These are phyloP conservation scores for Penicillium cosmopolitanum DNA, from an alignment of 495 filamentous ascomycete species.

Conservation along the genomic window DNA sequence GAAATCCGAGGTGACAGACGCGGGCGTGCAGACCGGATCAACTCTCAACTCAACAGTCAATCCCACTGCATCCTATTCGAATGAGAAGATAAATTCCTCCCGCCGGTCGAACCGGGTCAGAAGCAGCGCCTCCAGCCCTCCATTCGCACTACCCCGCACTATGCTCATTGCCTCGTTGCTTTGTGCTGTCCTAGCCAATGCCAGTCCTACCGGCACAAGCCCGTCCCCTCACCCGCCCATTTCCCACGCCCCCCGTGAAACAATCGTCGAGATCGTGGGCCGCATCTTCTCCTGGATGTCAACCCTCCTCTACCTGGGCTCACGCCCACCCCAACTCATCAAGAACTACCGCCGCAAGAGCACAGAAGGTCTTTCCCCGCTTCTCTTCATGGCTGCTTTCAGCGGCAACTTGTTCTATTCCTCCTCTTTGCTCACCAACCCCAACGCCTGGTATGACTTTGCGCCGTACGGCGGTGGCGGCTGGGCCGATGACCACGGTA, in stretches of 20 bases:
- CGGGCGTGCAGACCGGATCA: conserved; percentile 33
- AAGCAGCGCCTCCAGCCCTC: conserved; percentile 33
- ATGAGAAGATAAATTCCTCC: conserved; percentile 42
- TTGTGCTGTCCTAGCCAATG: conserved; percentile 51
- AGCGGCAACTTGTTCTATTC: conserved; percentile 76
- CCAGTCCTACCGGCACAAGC: conserved; percentile 37
- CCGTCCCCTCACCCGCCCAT: conserved; percentile 25
- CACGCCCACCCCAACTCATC: conserved; percentile 71
- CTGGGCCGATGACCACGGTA: conserved; percentile 66
- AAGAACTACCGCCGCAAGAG: conserved; percentile 69
- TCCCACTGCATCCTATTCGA: conserved; percentile 40
- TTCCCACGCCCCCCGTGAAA: conserved; percentile 23
- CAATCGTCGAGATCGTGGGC: conserved; percentile 53
- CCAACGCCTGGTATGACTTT: conserved; percentile 66
- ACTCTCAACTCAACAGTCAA: conserved; percentile 21
- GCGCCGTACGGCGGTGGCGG: conserved; percentile 67
- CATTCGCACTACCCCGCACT: conserved; percentile 45
- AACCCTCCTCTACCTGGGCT: conserved; percentile 68
- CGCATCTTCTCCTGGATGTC: conserved; percentile 67
- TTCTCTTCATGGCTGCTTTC: conserved; percentile 73
- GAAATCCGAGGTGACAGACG: conserved; percentile 35
- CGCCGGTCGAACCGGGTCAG: conserved; percentile 33
- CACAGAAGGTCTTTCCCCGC: conserved; percentile 69
- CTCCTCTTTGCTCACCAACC: conserved; percentile 65
- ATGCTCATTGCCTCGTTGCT: conserved; percentile 50